Evolutionary conservation across 139 green algal genomes (phyloP), one percentile per base, ranked within the genome.

Genomic region (Microglena sp.): DNA sequence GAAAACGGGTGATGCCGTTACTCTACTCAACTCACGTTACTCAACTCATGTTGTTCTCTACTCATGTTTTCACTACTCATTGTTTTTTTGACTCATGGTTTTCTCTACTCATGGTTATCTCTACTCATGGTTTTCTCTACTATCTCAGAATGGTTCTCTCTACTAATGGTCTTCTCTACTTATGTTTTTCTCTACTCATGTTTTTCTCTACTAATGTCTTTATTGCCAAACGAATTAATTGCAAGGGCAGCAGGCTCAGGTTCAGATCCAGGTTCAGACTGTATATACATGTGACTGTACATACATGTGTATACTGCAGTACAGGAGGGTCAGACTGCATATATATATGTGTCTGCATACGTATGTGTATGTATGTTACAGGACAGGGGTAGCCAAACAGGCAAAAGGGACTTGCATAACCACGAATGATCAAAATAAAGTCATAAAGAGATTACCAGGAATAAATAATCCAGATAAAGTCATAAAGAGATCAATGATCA

Each of bases 401-500:
- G n/a, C n/a, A n/a, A n/a, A n/a, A n/a, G n/a, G n/a, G n/a, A n/a
- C n/a, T n/a, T n/a, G n/a, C n/a, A n/a, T n/a, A n/a, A n/a, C n/a
- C n/a, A n/a, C n/a, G n/a, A n/a, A n/a, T n/a, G n/a, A n/a, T n/a
- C n/a, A n/a, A n/a, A n/a, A n/a, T n/a, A n/a, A n/a, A n/a, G n/a
- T n/a, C n/a, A n/a, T n/a, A n/a, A n/a, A n/a, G n/a, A n/a, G n/a
- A n/a, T n/a, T n/a, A n/a, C n/a, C n/a, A n/a, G n/a, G n/a, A n/a
- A n/a, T n/a, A n/a, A 50, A 50, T 50, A 50, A 50, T 50, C 15
- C 40, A 50, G 40, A 50, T 50, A 50, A 15, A 24, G 40, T 50
- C 15, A 50, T 50, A 50, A 15, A 50, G 11, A 50, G n/a, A n/a
- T n/a, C n/a, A n/a, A n/a, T n/a, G n/a, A n/a, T n/a, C n/a, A n/a